A percentile compares a stretch with the other conserved stretches of the same genome.
Conservation (phyloP, 306 rosid species). For the Aeschynomene evenia region DNA sequence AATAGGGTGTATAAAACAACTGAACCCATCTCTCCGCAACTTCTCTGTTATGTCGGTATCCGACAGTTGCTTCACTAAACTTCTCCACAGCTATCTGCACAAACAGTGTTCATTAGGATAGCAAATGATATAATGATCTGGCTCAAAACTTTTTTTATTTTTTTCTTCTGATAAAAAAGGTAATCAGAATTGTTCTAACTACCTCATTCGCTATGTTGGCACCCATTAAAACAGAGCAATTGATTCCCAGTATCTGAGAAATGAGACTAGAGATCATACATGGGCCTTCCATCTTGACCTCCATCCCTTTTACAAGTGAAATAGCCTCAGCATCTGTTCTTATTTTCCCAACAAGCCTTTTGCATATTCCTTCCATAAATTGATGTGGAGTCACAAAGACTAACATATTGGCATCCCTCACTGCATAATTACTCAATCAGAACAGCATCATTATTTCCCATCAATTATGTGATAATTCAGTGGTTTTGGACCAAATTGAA, state of each 20-base stretch:
- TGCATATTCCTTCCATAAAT: conserved; percentile 95
- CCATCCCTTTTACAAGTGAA: conserved; percentile 98
- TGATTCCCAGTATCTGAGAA: conserved; percentile 67
- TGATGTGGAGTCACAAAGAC: conserved; percentile 98
- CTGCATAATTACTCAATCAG: conserved; percentile 53
- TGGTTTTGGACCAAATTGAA: too few relatives aligned
- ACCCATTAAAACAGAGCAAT: conserved; percentile 94
- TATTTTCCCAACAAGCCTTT: conserved; percentile 69
- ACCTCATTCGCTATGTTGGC: conserved; percentile 99
- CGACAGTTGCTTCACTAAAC: conserved; percentile 96
- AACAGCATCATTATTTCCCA: not conserved
- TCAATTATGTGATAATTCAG: too few relatives aligned
- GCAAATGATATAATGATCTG: conserved; percentile 1
- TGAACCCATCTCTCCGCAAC: conserved; percentile 92
- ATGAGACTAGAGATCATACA: conserved; percentile 93
- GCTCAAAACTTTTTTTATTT: not conserved
- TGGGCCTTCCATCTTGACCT: conserved; percentile 96
- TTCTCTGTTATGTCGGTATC: conserved; percentile 63
- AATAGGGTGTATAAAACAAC: conserved; percentile 83
- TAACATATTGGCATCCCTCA: conserved; percentile 86
- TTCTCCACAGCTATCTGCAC: conserved; percentile 68
- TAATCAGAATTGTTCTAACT: not conserved
- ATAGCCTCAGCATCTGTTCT: conserved; percentile 78
- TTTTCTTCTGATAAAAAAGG: too few relatives aligned
- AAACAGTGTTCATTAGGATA: conserved; percentile 7